phyloP scores from a whole-genome alignment of 2,329 filamentous ascomycete genomes.

The Pleurostoma richardsiae region DNA sequence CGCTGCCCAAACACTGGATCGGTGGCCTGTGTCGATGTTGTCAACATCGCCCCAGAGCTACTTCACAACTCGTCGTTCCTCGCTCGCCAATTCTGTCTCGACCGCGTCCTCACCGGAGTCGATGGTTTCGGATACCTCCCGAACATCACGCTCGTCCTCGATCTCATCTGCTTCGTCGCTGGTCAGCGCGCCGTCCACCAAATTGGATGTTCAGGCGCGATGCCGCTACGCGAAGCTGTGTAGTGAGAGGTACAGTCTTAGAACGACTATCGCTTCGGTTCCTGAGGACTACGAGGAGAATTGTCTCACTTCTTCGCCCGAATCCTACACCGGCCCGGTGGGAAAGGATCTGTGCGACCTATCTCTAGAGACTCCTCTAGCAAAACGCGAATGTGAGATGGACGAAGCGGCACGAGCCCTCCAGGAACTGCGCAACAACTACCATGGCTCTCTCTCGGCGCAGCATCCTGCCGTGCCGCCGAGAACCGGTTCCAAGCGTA shows the following conservation, averaged over 20 bases:
- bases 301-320: conserved; percentile 48
- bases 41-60: conserved; percentile 47
- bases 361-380: conserved; percentile 41
- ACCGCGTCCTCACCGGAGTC: conserved; percentile 62
- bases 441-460: conserved; percentile 22
- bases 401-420: conserved; percentile 54
- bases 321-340: conserved; percentile 49
- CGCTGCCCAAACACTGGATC: conserved; percentile 45
- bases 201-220: conserved; percentile 58
- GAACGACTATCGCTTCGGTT: conserved; percentile 49
- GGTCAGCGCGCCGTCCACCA: conserved; percentile 54
- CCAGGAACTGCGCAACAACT: conserved; percentile 55
- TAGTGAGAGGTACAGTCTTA: conserved; percentile 49
- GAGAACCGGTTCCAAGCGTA: conserved; percentile 50
- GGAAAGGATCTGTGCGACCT: conserved; percentile 45
- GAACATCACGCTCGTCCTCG: conserved; percentile 59
- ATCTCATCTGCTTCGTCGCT: conserved; percentile 59
- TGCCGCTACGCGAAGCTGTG: conserved; percentile 55
- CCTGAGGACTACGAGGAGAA: conserved; percentile 51
- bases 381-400: conserved; percentile 38
- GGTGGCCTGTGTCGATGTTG: conserved; percentile 40
- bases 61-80: conserved; percentile 50
- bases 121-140: conserved; percentile 60
- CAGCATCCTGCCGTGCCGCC: conserved; percentile 27
- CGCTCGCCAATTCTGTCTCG: conserved; percentile 58